Base-by-base conservation (phyloP, 2,329 filamentous ascomycete genomes). In the Leptographium radiaticola region DNA sequence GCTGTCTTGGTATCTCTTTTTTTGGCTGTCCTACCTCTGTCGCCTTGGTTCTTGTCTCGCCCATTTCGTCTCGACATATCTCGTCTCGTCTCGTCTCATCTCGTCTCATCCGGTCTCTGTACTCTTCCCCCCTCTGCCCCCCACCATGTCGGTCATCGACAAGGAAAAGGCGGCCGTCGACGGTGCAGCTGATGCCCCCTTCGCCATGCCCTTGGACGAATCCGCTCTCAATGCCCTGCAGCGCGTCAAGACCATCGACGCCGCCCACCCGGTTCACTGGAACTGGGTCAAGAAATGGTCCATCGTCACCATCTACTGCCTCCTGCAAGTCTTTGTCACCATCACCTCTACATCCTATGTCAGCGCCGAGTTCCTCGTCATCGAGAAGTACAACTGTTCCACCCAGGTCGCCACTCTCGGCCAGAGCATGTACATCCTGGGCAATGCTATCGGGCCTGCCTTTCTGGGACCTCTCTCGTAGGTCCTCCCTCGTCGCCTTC, bases 331-430 rank as follows among this genome's bases (percentile, higher is more conserved):
- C 6, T 55, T 55, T 39, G 53, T 55, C 12, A 55, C 53, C 15
- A n/a, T 55, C 15, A 55, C 53, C 18, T 55, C 53, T 12, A 55
- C 53, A 20, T 43, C 48, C 12, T 55, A 52, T 20, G 53, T 55
- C 43, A 55, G 53, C 53, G 53, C 53, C 44, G 53, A 55, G 53
- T 55, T 49, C 20, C 53, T 55, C 30, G 49, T 55, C 42, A 20
- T 49, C 49, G 53, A 48, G 11, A 51, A 51, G 36, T 55, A 52
- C 36, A 45, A 45, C 53, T 25, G 20, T n/a, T 49, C 49, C 18
- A 39, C 53, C 16, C 53, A 55, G 53, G 48, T 55, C 25, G 20
- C 39, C 31, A 38, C 53, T 3, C 49, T 55, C 2, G 53, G 53
- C 38, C 53, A 55, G 53, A 52, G 49, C 53, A 49, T 55, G 49